These are phyloP conservation scores for Rutstroemia sydowiana DNA, from an alignment of 2,329 filamentous ascomycete species.

Conservation along the genomic window DNA sequence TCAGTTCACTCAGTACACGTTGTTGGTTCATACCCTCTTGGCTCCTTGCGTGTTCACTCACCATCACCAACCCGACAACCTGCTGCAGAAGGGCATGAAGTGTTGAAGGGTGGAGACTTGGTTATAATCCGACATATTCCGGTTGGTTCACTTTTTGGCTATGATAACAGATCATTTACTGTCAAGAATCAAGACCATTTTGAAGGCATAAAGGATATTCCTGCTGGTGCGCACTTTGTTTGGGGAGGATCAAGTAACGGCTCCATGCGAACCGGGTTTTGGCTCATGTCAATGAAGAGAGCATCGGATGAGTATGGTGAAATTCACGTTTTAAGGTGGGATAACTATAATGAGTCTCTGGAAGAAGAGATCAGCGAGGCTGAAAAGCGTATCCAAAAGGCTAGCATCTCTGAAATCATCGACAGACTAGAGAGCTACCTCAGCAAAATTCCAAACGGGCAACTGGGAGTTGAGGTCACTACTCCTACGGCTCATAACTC, in stretches of 20 bases:
- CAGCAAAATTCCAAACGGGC: neutral
- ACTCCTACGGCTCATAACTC: neutral
- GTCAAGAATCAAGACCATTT: conserved; percentile 43
- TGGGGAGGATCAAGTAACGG: conserved; percentile 46
- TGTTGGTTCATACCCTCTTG: conserved; percentile 34
- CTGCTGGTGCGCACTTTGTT: conserved; percentile 50
- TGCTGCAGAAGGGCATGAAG: conserved; percentile 14
- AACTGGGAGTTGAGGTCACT: too few relatives aligned
- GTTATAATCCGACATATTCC: conserved; percentile 47
- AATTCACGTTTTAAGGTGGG: conserved; percentile 45
- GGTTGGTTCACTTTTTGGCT: conserved; percentile 23
- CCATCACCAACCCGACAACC: conserved; percentile 19
- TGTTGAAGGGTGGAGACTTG: conserved; percentile 37
- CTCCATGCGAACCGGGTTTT: conserved; percentile 49
- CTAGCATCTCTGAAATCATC: conserved; percentile 27
- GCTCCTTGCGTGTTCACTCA: conserved; percentile 36
- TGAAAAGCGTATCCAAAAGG: conserved; percentile 40
- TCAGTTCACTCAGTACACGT: conserved; percentile 30
- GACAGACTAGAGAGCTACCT: conserved; percentile 23
- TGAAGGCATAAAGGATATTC: conserved; percentile 47
- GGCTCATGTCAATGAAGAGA: conserved; percentile 36
- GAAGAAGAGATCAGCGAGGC: conserved; percentile 38
- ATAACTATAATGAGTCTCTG: conserved; percentile 47
- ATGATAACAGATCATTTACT: conserved; percentile 36
- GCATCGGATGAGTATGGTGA: conserved; percentile 24